These are phyloP conservation scores for Aureobasidium mangrovei DNA, from an alignment of 2,329 filamentous ascomycete genomes.

Conservation along the genomic window DNA sequence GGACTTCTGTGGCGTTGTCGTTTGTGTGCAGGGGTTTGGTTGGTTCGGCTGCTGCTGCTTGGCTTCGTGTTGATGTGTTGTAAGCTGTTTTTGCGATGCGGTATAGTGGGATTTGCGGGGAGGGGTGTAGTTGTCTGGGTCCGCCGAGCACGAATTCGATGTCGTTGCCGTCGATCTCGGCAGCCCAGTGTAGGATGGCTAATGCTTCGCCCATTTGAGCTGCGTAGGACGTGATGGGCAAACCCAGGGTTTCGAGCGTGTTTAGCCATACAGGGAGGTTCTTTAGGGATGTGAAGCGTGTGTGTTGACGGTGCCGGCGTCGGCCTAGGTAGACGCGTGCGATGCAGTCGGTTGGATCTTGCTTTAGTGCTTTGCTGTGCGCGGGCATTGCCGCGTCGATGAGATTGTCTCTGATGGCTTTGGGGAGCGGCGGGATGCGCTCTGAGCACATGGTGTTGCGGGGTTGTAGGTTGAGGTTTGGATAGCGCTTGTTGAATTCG, in stretches of 20 bases:
- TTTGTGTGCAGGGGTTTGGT: not conserved
- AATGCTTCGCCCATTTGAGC: constrained; percentile 42
- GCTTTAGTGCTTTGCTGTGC: constrained; percentile 6
- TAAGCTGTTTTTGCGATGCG: not conserved
- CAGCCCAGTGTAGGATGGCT: constrained; percentile 44
- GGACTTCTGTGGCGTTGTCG: not conserved
- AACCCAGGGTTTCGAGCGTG: constrained; percentile 38
- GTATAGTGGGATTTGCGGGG: not conserved
- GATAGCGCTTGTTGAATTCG: not conserved
- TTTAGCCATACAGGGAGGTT: constrained; percentile 45
- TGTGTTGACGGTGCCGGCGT: constrained; percentile 15
- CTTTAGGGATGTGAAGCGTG: constrained; percentile 34
- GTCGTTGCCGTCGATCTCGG: constrained; percentile 42
- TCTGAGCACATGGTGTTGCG: constrained; percentile 13
- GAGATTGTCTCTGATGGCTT: constrained; percentile 7
- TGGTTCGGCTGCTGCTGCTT: not conserved
- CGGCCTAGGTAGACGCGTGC: constrained; percentile 43
- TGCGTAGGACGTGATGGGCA: constrained; percentile 33
- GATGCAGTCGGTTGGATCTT: constrained; percentile 33
- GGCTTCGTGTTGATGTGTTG: not conserved
- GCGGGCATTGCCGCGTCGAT: constrained; percentile 15
- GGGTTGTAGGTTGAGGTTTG: not conserved
- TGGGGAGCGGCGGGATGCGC: constrained; percentile 8
- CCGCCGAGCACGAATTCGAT: constrained; percentile 47
- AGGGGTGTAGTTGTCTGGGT: not conserved